Conservation (phyloP, 2,329 filamentous ascomycete species). For the Exophiala bonariae region DNA sequence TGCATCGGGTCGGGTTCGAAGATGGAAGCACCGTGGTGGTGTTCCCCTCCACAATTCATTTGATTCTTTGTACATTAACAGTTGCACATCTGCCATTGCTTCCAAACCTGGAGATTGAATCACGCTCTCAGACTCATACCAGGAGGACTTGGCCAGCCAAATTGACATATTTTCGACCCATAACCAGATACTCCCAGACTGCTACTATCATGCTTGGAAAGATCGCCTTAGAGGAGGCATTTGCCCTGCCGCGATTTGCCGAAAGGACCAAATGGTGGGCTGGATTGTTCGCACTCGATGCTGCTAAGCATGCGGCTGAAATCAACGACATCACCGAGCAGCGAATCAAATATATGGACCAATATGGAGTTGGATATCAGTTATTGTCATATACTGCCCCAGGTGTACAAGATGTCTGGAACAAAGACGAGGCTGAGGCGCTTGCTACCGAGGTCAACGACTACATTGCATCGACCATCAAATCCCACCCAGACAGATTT, state of each 20-base stretch:
- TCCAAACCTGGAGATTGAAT: no score
- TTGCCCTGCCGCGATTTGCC: conserved; percentile 47
- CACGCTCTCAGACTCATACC: no score
- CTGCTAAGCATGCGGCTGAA: conserved; percentile 58
- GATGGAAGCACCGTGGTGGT: no score
- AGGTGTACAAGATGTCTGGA: conserved; percentile 30
- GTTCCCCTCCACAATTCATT: no score
- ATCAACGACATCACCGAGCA: conserved; percentile 40
- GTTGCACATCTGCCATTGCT: no score
- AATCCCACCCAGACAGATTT: conserved; percentile 37
- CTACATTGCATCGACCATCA: conserved; percentile 28
- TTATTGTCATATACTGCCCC: conserved; percentile 32
- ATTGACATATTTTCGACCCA: no score
- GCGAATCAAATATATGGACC: conserved; percentile 24
- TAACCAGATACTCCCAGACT: no score
- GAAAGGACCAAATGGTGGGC: conserved; percentile 65
- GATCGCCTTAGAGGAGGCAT: conserved; percentile 31
- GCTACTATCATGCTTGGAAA: conserved; percentile 38
- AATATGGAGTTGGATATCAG: conserved; percentile 32
- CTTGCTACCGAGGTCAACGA: conserved; percentile 32
- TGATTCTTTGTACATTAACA: no score
- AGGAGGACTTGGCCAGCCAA: no score
- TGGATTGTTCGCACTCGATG: conserved; percentile 58
- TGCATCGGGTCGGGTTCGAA: no score
- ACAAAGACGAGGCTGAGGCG: conserved; percentile 29